Conservation (phyloP, 768 basidiomycete species). For the Strobilomyces echinocephalus region DNA sequence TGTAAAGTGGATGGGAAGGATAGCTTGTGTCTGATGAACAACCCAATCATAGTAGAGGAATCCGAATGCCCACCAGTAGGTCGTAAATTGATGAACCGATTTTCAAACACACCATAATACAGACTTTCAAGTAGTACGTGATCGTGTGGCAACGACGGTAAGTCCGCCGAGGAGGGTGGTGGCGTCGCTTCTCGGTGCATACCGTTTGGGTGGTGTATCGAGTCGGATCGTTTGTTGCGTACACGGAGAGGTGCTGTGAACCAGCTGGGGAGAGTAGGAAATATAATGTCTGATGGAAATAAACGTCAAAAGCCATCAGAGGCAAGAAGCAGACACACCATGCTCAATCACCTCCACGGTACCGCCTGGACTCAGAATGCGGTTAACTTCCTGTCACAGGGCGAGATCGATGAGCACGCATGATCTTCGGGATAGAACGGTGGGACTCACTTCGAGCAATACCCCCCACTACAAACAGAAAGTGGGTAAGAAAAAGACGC, state of each 20-base stretch:
- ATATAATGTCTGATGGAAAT: constrained; percentile 54
- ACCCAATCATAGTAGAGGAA: neutral
- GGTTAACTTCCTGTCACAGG: constrained; percentile 58
- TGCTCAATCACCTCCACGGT: constrained; percentile 70
- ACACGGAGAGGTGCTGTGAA: constrained; percentile 67
- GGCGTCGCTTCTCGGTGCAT: constrained; percentile 34
- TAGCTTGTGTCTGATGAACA: constrained; percentile 38
- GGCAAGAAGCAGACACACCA: constrained; percentile 38
- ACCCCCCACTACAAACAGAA: constrained; percentile 51
- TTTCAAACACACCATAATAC: constrained; percentile 61
- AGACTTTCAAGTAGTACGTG: constrained; percentile 68
- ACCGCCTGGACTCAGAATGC: constrained; percentile 66
- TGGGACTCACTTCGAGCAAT: constrained; percentile 52
- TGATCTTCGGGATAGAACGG: neutral
- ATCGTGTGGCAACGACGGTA: constrained; percentile 48
- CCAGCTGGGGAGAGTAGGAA: constrained; percentile 73
- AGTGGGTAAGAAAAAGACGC: neutral
- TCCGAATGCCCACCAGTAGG: constrained; percentile 52
- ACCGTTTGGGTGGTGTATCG: constrained; percentile 50
- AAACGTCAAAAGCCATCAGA: neutral
- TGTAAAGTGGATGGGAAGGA: constrained; percentile 65
- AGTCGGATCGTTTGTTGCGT: constrained; percentile 43
- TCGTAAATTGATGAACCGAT: constrained; percentile 65
- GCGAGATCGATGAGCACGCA: constrained; percentile 4
- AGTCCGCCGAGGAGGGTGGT: constrained; percentile 29